Evolutionary conservation across 1,284 basidiomycete genomes (phyloP), one percentile per base, ranked within the genome.

Genomic region (Irpex rosettiformis): DNA sequence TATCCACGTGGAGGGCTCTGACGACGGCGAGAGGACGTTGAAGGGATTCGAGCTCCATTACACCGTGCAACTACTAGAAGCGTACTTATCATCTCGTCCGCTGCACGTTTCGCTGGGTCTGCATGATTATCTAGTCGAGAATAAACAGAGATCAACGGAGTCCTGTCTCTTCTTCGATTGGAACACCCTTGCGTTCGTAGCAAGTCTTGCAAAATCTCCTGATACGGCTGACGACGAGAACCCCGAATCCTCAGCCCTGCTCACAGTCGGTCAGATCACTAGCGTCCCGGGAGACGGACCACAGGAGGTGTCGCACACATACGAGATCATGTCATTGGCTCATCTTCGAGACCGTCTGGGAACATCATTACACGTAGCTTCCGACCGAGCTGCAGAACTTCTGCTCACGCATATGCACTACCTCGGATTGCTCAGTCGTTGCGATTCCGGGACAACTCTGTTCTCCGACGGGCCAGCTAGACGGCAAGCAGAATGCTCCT

Each of bases 301-400:
- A 5, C 63, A 73, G 10, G 43, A 45, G 18, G 21, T 18, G 43
- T 18, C 43, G 21, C 77, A 81, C 53, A 78, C 84, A 0, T 88
- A 80, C 65, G 88, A 90, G 67, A 71, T 81, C 2, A 75, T 84
- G 1, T 72, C 84, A 2, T 68, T 91, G 22, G 76, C 79, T 0
- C 80, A 87, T 62, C 74, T 92, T 48, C 76, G 81, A 40, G 78
- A 84, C 62, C 77, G 80, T n/a, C 76, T 93, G n/a, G 80, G 80
- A 1, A 73, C 78, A 28, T 82, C 84, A 59, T 79, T 93, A 52
- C 73, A 78, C 43, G 67, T 93, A 3, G 70, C 74, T 27, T 80
- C 81, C 5, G 82, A 86, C 58, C 62, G 72, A 4, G 78, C 81
- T 16, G 83, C 82, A 2, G 75, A 77, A 13, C 67, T 82, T 16